phyloP scores from a whole-genome alignment of 345 rosid species.

The Dovyalis caffra region DNA sequence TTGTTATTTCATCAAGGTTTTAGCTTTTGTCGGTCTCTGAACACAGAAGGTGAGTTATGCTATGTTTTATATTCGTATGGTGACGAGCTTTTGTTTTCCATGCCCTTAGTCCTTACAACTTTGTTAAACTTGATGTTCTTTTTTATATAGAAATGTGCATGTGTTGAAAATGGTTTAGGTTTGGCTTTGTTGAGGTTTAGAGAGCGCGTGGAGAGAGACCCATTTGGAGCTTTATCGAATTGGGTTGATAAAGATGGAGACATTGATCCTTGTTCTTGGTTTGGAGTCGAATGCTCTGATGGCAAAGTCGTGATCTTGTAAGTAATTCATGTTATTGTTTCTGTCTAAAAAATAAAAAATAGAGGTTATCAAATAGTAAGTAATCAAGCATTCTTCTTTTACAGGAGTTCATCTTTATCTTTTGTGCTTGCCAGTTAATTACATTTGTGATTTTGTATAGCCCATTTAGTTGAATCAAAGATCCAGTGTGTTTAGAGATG shows the following conservation, averaged over 20 bases:
- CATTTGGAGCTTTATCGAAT: conserved; percentile 58
- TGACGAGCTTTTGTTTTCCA: neutral
- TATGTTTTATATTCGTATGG: neutral
- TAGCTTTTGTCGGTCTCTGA: conserved; percentile 43
- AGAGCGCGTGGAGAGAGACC: conserved; percentile 64
- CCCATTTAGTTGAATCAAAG: conserved; percentile 9
- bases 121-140: neutral
- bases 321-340: conserved; percentile 25
- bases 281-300: conserved; percentile 68
- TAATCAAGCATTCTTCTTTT: neutral
- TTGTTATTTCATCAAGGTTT: conserved; percentile 29
- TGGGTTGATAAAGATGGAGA: conserved; percentile 48
- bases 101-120: neutral
- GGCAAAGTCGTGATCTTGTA: conserved; percentile 67
- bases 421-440: neutral
- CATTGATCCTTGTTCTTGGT: conserved; percentile 74
- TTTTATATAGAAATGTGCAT: neutral
- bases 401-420: neutral
- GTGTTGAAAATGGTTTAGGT: conserved; percentile 37
- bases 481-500: neutral
- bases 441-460: neutral
- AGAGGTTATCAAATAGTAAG: neutral
- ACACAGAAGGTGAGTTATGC: conserved; percentile 50
- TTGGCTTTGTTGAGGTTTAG: conserved; percentile 58
- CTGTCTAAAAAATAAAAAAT: neutral